phyloP scores from a whole-genome alignment of 2,329 filamentous ascomycete species.

The Aspergillus sergii region DNA sequence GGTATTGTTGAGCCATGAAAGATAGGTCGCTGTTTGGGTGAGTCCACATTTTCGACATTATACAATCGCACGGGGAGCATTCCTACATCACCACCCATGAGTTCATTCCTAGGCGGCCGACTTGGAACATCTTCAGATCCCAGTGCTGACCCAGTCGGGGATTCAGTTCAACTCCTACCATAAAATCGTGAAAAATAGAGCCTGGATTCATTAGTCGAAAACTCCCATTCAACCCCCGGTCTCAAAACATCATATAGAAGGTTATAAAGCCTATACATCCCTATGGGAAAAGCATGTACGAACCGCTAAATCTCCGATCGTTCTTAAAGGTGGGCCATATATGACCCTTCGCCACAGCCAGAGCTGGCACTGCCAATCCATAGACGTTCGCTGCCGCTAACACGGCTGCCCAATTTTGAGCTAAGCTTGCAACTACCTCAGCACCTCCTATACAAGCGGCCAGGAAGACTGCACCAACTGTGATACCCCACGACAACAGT shows the following conservation, averaged over 20 bases:
- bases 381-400: too few species aligned
- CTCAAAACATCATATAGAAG: too few species aligned
- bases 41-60: background rate
- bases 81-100: background rate
- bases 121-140: background rate
- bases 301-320: too few species aligned
- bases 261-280: too few species aligned
- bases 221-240: background rate
- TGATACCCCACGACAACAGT: background rate
- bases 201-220: background rate
- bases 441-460: background rate
- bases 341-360: too few species aligned
- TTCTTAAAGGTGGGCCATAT: too few species aligned
- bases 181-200: background rate
- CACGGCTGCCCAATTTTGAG: background rate
- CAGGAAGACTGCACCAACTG: background rate
- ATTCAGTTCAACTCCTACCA: background rate
- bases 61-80: background rate
- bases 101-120: background rate
- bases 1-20: slow-evolving; percentile 8
- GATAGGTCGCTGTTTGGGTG: slow-evolving; percentile 5
- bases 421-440: background rate
- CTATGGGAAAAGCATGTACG: too few species aligned
- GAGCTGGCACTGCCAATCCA: too few species aligned
- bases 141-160: background rate